phyloP scores from a whole-genome alignment of 345 rosid genomes.

The Trapa incisa region DNA sequence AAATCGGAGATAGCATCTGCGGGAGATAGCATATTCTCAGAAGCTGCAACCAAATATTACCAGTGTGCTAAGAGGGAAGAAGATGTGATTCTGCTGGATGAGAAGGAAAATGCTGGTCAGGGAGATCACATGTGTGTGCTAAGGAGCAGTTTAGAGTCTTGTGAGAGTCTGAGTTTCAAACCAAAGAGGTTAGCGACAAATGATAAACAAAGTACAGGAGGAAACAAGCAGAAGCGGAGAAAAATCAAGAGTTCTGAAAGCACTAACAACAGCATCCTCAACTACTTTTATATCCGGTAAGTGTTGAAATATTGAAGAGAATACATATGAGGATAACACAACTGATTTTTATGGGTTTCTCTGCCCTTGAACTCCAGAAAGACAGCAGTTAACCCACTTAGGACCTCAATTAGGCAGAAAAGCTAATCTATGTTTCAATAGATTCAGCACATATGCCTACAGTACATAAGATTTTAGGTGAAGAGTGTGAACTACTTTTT shows the following conservation, averaged over 20 bases:
- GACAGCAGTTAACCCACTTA: too few relatives aligned
- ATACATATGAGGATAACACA: too few relatives aligned
- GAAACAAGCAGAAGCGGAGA: conserved; percentile 22
- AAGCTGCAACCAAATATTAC: conserved; percentile 6
- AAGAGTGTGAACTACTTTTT: too few relatives aligned
- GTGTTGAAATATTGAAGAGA: not conserved
- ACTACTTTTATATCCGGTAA: conserved; percentile 33
- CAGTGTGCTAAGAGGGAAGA: conserved; percentile 15
- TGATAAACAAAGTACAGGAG: conserved; percentile 17
- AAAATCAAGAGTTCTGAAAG: conserved; percentile 19
- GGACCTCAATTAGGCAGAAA: too few relatives aligned
- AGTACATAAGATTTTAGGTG: too few relatives aligned
- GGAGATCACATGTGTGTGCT: conserved; percentile 10
- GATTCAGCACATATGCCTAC: too few relatives aligned
- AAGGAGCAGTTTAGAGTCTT: conserved; percentile 18
- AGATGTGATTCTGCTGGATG: conserved; percentile 9
- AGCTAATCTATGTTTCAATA: too few relatives aligned
- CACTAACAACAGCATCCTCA: conserved; percentile 38
- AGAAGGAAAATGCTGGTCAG: conserved; percentile 26
- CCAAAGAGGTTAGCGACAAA: conserved; percentile 17
- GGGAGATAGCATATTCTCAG: conserved; percentile 11
- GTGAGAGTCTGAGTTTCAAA: conserved; percentile 44
- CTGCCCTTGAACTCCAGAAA: too few relatives aligned
- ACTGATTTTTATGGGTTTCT: too few relatives aligned
- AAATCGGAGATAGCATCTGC: conserved; percentile 10